Conservation (phyloP, 176 grass and related monocot genomes). For the Coix lacrymajobi region DNA sequence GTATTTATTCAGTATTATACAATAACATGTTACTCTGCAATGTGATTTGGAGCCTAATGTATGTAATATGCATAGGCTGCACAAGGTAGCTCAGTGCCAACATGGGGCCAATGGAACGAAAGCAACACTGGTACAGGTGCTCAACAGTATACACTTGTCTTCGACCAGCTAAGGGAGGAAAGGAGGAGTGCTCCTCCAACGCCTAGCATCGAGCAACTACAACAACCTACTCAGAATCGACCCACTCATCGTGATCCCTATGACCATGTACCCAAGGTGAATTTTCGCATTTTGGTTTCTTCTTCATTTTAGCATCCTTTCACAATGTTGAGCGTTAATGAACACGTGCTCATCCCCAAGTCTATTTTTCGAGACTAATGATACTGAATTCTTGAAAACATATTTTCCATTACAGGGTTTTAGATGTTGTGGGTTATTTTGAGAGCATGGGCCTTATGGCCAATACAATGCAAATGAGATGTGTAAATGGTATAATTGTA, state of each 20-base stretch:
- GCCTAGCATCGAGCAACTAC: background rate
- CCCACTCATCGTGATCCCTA: background rate
- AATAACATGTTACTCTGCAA: background rate
- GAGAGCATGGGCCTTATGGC: background rate
- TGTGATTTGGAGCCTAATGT: background rate
- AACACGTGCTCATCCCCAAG: background rate
- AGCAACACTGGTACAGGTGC: background rate
- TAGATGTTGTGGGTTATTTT: conserved; percentile 15
- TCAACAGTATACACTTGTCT: conserved; percentile 27
- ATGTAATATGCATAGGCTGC: background rate
- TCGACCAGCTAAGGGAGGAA: conserved; percentile 16
- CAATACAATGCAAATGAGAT: background rate
- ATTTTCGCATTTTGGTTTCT: background rate
- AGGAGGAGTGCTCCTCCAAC: conserved; percentile 18
- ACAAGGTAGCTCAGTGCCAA: background rate
- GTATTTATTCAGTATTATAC: background rate
- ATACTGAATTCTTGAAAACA: background rate
- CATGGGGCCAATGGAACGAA: conserved; percentile 27
- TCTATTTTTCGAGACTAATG: background rate
- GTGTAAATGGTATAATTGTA: background rate
- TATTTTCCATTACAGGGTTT: background rate
- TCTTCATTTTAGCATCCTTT: background rate
- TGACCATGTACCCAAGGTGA: conserved; percentile 10
- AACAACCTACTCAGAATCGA: background rate
- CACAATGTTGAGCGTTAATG: background rate